Base-by-base conservation (phyloP, 2,329 filamentous ascomycete species). In the Cladorrhinum sp. region DNA sequence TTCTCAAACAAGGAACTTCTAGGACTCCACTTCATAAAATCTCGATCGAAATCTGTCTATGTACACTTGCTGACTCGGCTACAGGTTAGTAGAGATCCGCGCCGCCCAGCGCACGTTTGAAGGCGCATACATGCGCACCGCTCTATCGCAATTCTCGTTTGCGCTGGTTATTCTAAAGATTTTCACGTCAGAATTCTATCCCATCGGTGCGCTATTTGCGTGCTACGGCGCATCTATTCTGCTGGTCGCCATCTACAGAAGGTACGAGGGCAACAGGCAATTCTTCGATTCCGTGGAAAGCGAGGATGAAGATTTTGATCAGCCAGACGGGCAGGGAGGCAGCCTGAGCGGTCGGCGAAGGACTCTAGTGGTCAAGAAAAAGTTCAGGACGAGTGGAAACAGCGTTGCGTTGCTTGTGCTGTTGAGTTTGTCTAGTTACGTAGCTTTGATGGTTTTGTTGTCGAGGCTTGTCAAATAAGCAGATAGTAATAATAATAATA, bases 81-180 rank as follows among this genome's bases (percentile, higher is more conserved):
- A 36, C 51, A 86, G 83, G 75, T 88, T 99, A 49, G 91, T 97
- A 65, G 95, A 98, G 77, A 89, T 98, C 66, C 91, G 95, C 65
- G 95, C 95, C 12, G 91, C 93, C 10, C 95, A 99, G 74, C 86
- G 95, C 58, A 99, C 95, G 1, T 99, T 98, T 69, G 95, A 99
- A 76, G 95, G 95, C 22, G 95, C 95, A 22, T 99, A 98, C 76
- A 89, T 97, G 71, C 90, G 95, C 63, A 99, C 95, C 0, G 93
- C 93, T 2, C 85, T 99, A 20, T 91, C 91, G 2, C 93, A 98
- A 71, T 98, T 98, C 79, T 93, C 90, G 59, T 98, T 99, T 75
- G 88, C 93, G 20, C 86, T 99, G 54, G 88, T 99, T 64, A 91
- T 99, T 56, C 85, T 96, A 67, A 96, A 96, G 78, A 96, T 99